Evolutionary conservation across 2,329 filamentous ascomycete species (phyloP), one percentile per base, ranked within the genome.

Genomic region (Triangularia setosa): DNA sequence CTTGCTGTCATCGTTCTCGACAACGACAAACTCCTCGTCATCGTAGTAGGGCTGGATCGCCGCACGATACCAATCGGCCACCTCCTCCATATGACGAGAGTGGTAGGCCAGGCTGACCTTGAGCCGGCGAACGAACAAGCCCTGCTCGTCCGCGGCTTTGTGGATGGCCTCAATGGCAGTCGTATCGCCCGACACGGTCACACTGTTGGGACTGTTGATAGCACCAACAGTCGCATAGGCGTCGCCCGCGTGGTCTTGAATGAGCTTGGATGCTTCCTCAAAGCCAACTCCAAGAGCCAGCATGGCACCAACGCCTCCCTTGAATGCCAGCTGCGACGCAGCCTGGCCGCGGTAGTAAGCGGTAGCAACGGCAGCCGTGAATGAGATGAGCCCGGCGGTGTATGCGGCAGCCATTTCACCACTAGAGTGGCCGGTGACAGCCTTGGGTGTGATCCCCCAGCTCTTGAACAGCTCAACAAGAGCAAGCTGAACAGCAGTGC

Each of bases 401-500:
- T 65, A 69, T 2, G 75, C 77, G 1, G 76, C 76, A 0, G 76
- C 76, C 35, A 78, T 77, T 44, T 79, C 77, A 5, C 76, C 76
- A 0, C 72, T 74, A 0, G 76, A 78, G 58, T 78, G 76, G 1
- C 76, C 75, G 0, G 76, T 62, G 0, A 77, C 74, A 0, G 71
- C 72, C 0, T 61, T 63, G 0, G 75, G 74, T 1, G 61, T 44
- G 4, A 77, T 54, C 3, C 67, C 70, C 33, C 73, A 73, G 3
- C 66, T 70, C 16, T 61, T 58, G 0, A 78, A 62, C 0, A 78
- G 70, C 12, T 76, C 73, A 1, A 78, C 70, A 2, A 79, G 66
- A 0, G 72, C 76, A 7, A 78, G 61, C 44, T 79, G 77, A 0
- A 78, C n/a, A 1, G 71, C 74, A 0, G 74, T 75, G 1, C 68